Conservation (phyloP, 2,329 filamentous ascomycete species). For the Cladobotryum mycophilum region DNA sequence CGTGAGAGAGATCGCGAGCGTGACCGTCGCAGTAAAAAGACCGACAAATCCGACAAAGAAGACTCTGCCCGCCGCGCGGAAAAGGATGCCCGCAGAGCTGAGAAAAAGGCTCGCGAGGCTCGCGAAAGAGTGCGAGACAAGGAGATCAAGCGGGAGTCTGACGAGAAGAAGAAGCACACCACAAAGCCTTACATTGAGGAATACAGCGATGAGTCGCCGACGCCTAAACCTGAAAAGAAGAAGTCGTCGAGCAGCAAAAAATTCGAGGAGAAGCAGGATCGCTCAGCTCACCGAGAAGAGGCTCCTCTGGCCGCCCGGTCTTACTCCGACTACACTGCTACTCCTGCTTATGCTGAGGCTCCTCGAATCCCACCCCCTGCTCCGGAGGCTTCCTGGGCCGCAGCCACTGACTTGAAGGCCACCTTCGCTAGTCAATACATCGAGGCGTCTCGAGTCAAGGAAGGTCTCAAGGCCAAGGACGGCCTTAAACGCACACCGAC, state of each 20-base stretch:
- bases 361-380: conserved; percentile 13
- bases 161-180: conserved; percentile 31
- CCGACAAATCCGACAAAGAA: conserved; percentile 14
- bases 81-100: conserved; percentile 27
- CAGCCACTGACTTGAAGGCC: conserved; percentile 13
- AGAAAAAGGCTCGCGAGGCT: conserved; percentile 30
- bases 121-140: conserved; percentile 32
- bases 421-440: conserved; percentile 26
- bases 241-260: conserved; percentile 32
- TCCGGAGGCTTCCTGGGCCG: conserved; percentile 17
- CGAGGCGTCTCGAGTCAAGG: conserved; percentile 24
- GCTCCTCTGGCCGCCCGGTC: conserved; percentile 9
- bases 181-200: conserved; percentile 31
- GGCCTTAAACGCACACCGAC: conserved; percentile 17
- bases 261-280: conserved; percentile 32
- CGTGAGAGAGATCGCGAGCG: conserved; percentile 21
- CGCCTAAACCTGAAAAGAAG: conserved; percentile 30
- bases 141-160: conserved; percentile 30
- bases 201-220: conserved; percentile 24
- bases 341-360: conserved; percentile 9
- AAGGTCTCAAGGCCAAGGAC: too few species aligned
- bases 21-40: conserved; percentile 24
- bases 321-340: conserved; percentile 4
- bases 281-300: conserved; percentile 29
- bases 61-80: conserved; percentile 23